phyloP scores from a whole-genome alignment of 2,329 filamentous ascomycete species.

The Fusarium camptoceras region DNA sequence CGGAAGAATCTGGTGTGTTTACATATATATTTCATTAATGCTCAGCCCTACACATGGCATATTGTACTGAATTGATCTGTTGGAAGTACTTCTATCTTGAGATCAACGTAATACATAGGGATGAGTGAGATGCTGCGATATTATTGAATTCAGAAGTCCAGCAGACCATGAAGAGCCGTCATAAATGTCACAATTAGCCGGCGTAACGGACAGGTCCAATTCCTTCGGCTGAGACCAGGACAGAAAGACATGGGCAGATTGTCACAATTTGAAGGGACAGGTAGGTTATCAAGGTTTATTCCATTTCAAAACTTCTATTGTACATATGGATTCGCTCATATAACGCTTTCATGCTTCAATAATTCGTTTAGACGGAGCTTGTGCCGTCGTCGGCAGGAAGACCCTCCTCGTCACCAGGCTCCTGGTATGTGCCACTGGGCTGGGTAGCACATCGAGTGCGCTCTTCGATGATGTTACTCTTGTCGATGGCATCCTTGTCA shows the following conservation, averaged over 20 bases:
- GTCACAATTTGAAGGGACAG: neutral
- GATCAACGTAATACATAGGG: no score
- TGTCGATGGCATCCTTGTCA: slow-evolving; percentile 35
- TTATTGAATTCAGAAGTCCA: no score
- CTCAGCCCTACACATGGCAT: no score
- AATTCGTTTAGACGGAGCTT: slow-evolving; percentile 24
- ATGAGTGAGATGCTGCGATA: no score
- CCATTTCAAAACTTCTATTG: neutral
- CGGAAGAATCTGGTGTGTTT: no score
- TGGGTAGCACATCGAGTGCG: slow-evolving; percentile 34
- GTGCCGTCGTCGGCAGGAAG: slow-evolving; percentile 33
- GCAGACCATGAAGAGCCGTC: no score
- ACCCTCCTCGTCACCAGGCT: slow-evolving; percentile 40
- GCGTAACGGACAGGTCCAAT: no score
- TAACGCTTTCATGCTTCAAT: neutral
- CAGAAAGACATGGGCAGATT: neutral
- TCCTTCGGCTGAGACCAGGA: neutral
- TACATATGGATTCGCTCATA: neutral
- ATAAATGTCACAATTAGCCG: neutral
- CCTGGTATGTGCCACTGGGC: slow-evolving; percentile 31
- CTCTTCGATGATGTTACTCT: slow-evolving; percentile 38
- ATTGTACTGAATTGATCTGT: no score
- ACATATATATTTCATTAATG: no score
- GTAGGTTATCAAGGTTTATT: neutral
- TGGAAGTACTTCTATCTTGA: no score